phyloP scores from a whole-genome alignment of 106 monocot genomes.

The Dendrobium chrysotoxum region DNA sequence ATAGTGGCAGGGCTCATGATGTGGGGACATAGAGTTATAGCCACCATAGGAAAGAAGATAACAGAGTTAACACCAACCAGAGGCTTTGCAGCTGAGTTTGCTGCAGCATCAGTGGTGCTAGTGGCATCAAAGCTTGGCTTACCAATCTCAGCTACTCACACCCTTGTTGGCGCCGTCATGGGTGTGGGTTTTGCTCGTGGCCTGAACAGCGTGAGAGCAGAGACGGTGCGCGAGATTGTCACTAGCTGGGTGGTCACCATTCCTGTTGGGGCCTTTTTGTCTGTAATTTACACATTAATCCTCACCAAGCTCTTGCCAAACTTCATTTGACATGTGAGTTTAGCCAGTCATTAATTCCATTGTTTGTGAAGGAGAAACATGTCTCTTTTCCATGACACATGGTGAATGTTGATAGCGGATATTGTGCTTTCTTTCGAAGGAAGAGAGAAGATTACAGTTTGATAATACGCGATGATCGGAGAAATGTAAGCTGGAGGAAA shows the following conservation, averaged over 20 bases:
- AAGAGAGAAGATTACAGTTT: neutral
- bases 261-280: constrained; percentile 73
- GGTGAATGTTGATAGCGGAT: no score
- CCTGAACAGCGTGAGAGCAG: constrained; percentile 73
- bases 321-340: constrained; percentile 10
- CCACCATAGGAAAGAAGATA: constrained; percentile 95
- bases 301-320: constrained; percentile 45
- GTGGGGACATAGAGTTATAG: constrained; percentile 96
- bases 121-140: constrained; percentile 87
- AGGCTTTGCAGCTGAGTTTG: constrained; percentile 96
- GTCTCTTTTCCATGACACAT: no score
- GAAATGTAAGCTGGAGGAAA: neutral
- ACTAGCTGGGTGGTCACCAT: constrained; percentile 88
- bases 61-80: constrained; percentile 94
- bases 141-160: constrained; percentile 97
- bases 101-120: constrained; percentile 90
- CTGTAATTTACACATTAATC: constrained; percentile 67
- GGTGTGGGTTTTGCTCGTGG: constrained; percentile 94
- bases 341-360: neutral
- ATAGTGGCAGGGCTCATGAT: constrained; percentile 96
- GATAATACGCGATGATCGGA: neutral
- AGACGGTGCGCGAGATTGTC: constrained; percentile 80
- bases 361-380: neutral
- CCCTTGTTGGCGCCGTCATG: constrained; percentile 95
- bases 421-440: neutral